phyloP scores from a whole-genome alignment of 352 stramenopile species.

The Phytophthora pistaciae region DNA sequence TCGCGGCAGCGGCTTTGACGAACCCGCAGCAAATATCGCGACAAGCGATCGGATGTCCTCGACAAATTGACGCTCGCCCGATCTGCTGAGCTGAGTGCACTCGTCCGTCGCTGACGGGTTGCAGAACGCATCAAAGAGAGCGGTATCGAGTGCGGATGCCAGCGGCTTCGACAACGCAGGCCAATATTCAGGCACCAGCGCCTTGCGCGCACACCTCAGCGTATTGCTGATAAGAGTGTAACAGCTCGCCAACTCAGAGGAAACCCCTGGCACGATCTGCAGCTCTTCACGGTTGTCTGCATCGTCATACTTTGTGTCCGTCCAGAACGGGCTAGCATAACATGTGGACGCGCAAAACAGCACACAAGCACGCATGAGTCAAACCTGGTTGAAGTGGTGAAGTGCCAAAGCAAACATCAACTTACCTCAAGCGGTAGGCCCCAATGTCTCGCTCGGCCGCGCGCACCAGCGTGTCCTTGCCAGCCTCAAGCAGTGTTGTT shows the following conservation, averaged over 20 bases:
- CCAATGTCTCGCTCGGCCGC: constrained; percentile 41
- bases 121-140: constrained; percentile 48
- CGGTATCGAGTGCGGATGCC: constrained; percentile 43
- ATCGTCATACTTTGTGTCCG: constrained; percentile 18
- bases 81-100: constrained; percentile 23
- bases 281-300: constrained; percentile 21
- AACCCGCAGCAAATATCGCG: constrained; percentile 44
- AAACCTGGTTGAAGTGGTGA: constrained; percentile 10
- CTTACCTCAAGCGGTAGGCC: constrained; percentile 43
- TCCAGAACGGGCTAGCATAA: constrained; percentile 39
- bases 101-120: constrained; percentile 14
- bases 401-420: neutral
- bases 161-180: constrained; percentile 45
- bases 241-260: constrained; percentile 43
- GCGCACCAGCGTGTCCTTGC: constrained; percentile 35
- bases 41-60: constrained; percentile 47
- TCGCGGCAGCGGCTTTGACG: constrained; percentile 34
- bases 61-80: constrained; percentile 47
- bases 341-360: constrained; percentile 9
- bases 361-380: constrained; percentile 13
- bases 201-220: constrained; percentile 29
- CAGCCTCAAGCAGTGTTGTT: constrained; percentile 38
- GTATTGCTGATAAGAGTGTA: constrained; percentile 42
- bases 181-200: constrained; percentile 39
- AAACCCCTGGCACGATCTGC: constrained; percentile 28